phyloP scores from a whole-genome alignment of 2,329 filamentous ascomycete species.

The Cercospora canescens region DNA sequence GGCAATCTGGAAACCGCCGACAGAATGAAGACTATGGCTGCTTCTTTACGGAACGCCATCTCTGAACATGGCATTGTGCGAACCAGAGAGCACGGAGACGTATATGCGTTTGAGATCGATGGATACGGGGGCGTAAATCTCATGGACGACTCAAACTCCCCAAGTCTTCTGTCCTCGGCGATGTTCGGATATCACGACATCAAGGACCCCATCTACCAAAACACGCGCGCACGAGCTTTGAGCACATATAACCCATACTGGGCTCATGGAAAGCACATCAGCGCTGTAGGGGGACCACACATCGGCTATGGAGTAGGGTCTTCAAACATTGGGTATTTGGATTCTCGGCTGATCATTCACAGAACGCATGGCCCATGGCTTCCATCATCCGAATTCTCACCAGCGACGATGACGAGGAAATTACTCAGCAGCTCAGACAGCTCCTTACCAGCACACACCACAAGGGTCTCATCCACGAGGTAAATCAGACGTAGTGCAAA shows the following conservation, averaged over 20 bases:
- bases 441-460: slow-evolving; percentile 48
- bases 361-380: slow-evolving; percentile 38
- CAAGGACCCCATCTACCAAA: slow-evolving; percentile 42
- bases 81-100: slow-evolving; percentile 38
- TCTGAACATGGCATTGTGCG: slow-evolving; percentile 39
- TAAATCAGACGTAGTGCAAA: neutral
- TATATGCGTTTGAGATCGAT: slow-evolving; percentile 50
- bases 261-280: slow-evolving; percentile 49
- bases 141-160: slow-evolving; percentile 72
- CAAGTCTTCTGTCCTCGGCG: slow-evolving; percentile 54
- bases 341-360: neutral
- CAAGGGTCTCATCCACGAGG: slow-evolving; percentile 49
- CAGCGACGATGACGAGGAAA: slow-evolving; percentile 46
- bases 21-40: slow-evolving; percentile 15
- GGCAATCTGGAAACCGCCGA: slow-evolving; percentile 27
- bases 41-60: slow-evolving; percentile 11
- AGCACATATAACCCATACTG: slow-evolving; percentile 48
- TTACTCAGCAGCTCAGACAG: slow-evolving; percentile 41
- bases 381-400: slow-evolving; percentile 51
- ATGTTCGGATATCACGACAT: slow-evolving; percentile 19
- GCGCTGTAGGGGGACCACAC: slow-evolving; percentile 49
- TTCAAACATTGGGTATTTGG: slow-evolving; percentile 42
- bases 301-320: slow-evolving; percentile 36
- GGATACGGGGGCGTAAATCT: slow-evolving; percentile 50
- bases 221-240: slow-evolving; percentile 45